These are phyloP conservation scores for Plantago major DNA, from an alignment of 257 asterid species.

Conservation along the genomic window DNA sequence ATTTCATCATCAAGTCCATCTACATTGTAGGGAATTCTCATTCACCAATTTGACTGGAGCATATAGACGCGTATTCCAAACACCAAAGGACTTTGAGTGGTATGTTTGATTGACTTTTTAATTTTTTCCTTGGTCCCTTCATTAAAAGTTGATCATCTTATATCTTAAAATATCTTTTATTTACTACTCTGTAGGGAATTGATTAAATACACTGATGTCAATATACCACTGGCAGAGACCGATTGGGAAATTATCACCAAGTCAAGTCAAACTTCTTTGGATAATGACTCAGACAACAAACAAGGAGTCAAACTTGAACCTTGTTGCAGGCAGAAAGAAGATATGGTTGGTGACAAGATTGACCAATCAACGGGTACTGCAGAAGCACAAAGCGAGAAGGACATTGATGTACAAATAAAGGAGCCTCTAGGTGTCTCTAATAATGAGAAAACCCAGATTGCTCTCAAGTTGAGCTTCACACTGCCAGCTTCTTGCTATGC, in stretches of 20 bases:
- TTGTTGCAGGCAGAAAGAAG: constrained; percentile 24
- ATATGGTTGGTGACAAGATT: constrained; percentile 20
- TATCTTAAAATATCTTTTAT: constrained; percentile 11
- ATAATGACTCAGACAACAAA: constrained; percentile 23
- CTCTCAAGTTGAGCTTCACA: constrained; percentile 83
- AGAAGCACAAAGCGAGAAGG: constrained; percentile 20
- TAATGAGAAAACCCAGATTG: constrained; percentile 44
- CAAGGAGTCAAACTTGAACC: constrained; percentile 13
- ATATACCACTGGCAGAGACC: constrained; percentile 70
- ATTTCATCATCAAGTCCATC: constrained; percentile 16
- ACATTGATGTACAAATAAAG: constrained; percentile 25
- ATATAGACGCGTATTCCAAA: constrained; percentile 85
- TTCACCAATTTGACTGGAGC: constrained; percentile 82
- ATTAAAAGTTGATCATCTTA: constrained; percentile 13
- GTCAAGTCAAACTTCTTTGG: constrained; percentile 27
- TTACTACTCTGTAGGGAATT: constrained; percentile 53
- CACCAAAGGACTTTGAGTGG: constrained; percentile 87
- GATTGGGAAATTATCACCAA: constrained; percentile 67
- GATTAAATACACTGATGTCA: constrained; percentile 62
- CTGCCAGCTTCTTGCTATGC: constrained; percentile 95
- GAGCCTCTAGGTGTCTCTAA: constrained; percentile 30
- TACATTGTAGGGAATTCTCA: constrained; percentile 73
- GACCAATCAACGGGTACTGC: constrained; percentile 13
- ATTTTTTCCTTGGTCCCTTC: constrained; percentile 7
- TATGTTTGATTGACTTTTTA: constrained; percentile 28